Percentiles rank a stretch among this genome's conserved stretches.
These are phyloP conservation scores for Paecilomyces niveus DNA, from an alignment of 2,329 filamentous ascomycete species.

Conservation along the genomic window DNA sequence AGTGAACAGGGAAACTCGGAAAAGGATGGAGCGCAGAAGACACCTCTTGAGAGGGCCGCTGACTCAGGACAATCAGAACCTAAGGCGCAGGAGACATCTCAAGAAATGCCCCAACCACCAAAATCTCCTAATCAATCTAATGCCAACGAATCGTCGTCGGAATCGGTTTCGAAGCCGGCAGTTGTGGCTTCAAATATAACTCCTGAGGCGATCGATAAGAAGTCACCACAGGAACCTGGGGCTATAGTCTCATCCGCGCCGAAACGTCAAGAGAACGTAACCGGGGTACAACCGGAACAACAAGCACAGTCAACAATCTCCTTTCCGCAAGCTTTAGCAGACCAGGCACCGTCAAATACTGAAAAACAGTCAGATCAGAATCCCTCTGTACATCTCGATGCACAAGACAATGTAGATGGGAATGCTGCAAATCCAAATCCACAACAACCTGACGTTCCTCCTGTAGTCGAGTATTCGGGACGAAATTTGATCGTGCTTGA, in stretches of 20 bases:
- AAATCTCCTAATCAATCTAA: background rate
- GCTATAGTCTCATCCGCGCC: background rate
- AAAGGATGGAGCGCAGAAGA: background rate
- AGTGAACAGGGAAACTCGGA: background rate
- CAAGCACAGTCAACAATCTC: background rate
- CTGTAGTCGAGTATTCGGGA: constrained; percentile 44
- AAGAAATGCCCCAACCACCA: background rate
- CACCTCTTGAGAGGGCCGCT: background rate
- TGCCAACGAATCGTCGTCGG: background rate
- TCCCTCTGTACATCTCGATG: constrained; percentile 8
- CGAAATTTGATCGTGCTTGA: constrained; percentile 54
- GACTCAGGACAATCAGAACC: background rate
- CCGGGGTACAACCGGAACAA: background rate
- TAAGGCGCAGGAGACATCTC: background rate
- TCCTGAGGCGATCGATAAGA: background rate
- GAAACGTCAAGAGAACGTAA: background rate
- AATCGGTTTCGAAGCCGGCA: background rate
- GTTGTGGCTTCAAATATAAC: background rate
- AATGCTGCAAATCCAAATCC: constrained; percentile 17
- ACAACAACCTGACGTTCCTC: constrained; percentile 21
- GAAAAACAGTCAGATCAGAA: constrained; percentile 1
- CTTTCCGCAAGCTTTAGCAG: background rate
- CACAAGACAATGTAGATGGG: constrained; percentile 7
- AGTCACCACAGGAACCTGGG: background rate
- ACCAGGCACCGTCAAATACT: background rate